These are phyloP conservation scores for Nicotiana tabacum DNA, from an alignment of 257 asterid species.

Conservation along the genomic window DNA sequence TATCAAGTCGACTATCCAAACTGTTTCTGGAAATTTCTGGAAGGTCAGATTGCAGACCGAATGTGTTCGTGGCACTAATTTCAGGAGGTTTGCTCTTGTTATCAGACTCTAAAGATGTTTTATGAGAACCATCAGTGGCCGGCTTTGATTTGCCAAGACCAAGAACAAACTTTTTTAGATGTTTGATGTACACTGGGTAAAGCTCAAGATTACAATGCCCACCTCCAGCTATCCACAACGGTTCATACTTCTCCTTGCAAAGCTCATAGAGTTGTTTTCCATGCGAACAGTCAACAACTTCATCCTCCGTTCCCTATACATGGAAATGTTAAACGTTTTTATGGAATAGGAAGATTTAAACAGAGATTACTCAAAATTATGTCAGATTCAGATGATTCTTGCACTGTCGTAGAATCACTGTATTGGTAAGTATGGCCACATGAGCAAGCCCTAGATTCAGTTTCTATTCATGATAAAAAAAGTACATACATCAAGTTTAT, in stretches of 20 bases:
- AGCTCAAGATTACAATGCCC: constrained; percentile 97
- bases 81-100: constrained; percentile 37
- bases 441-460: not conserved
- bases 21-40: constrained; percentile 89
- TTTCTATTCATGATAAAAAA: not conserved
- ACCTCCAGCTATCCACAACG: constrained; percentile 83
- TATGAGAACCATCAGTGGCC: constrained; percentile 39
- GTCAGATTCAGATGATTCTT: not conserved
- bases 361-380: constrained; percentile 12
- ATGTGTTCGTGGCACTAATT: constrained; percentile 35
- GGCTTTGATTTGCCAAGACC: constrained; percentile 72
- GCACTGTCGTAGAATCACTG: not conserved
- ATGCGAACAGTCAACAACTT: constrained; percentile 86
- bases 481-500: not conserved
- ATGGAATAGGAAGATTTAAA: constrained; percentile 1
- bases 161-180: constrained; percentile 68
- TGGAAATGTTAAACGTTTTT: not conserved
- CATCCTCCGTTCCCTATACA: constrained; percentile 82
- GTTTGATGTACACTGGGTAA: constrained; percentile 85
- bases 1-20: constrained; percentile 85
- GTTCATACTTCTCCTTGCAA: constrained; percentile 81
- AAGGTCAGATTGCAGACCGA: constrained; percentile 27
- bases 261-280: constrained; percentile 90
- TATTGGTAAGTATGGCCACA: not conserved
- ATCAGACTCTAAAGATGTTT: constrained; percentile 34